These are phyloP conservation scores for Nakazawaea populi DNA, from an alignment of 805 yeast species.

Conservation along the genomic window DNA sequence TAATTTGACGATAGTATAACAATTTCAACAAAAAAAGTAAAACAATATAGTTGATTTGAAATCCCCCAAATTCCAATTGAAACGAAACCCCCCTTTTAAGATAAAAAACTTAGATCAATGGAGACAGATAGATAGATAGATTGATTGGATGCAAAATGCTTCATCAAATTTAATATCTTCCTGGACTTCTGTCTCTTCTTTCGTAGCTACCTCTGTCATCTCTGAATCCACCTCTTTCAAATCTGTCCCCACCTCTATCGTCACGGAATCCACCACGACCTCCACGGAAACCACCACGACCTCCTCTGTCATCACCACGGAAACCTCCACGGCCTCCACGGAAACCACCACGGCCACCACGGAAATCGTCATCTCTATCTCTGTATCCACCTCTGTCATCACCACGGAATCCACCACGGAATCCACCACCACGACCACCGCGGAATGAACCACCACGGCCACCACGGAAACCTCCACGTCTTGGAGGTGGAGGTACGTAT, in stretches of 20 bases:
- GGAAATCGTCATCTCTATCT: slow-evolving; percentile 26
- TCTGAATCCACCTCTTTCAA: slow-evolving; percentile 6
- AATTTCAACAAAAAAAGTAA: neutral
- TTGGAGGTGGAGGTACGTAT: slow-evolving; percentile 44
- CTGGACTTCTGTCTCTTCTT: slow-evolving; percentile 12
- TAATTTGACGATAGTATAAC: neutral
- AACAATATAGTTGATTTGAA: neutral
- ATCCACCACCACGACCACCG: slow-evolving; percentile 38
- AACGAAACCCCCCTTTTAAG: neutral
- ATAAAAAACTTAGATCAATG: too few species aligned
- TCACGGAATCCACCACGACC: slow-evolving; percentile 26
- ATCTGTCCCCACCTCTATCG: slow-evolving; percentile 17
- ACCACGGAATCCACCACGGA: slow-evolving; percentile 37
- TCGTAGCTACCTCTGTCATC: slow-evolving; percentile 15
- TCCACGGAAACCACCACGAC: slow-evolving; percentile 29
- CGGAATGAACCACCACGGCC: slow-evolving; percentile 40
- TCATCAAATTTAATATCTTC: slow-evolving; percentile 6
- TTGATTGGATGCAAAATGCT: too few species aligned
- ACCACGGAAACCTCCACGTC: slow-evolving; percentile 34
- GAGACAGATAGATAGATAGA: too few species aligned
- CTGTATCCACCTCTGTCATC: slow-evolving; percentile 41
- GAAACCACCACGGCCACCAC: slow-evolving; percentile 26
- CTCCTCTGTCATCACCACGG: slow-evolving; percentile 19
- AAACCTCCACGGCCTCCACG: slow-evolving; percentile 24
- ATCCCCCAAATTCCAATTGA: neutral